Evolutionary conservation across 78 protist species (phyloP).

Genomic region (Speleostelium caveatum): DNA sequence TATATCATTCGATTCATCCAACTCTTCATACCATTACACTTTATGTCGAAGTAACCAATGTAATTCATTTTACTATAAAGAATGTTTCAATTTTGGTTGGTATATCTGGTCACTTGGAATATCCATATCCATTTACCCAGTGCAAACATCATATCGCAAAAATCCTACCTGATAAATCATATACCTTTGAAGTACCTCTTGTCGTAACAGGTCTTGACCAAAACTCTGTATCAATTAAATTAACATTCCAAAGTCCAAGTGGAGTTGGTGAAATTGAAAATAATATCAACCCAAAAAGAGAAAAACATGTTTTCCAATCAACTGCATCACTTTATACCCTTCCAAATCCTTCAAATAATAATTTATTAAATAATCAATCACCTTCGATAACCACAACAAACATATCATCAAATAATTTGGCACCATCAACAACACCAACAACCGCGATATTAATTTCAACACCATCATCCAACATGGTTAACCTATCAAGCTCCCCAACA

Average conservation of each 20-base stretch:
- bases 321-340: neutral
- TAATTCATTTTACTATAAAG: constrained; percentile 37
- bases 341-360: neutral
- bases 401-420: neutral
- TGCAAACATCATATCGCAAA: constrained; percentile 45
- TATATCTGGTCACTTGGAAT: constrained; percentile 53
- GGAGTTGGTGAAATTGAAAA: constrained; percentile 54
- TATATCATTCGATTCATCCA: constrained; percentile 50
- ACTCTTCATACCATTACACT: constrained; percentile 39
- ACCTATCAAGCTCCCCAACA: neutral
- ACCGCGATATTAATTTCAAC: neutral
- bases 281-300: neutral
- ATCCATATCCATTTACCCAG: constrained; percentile 68
- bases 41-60: constrained; percentile 44
- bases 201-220: constrained; percentile 42
- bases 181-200: constrained; percentile 44
- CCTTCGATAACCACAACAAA: constrained; percentile 4
- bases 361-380: neutral
- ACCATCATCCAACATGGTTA: neutral
- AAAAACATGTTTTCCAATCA: neutral
- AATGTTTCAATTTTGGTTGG: constrained; percentile 32
- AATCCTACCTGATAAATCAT: constrained; percentile 56
- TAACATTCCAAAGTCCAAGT: constrained; percentile 22
- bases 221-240: constrained; percentile 22
- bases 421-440: neutral